Evolutionary conservation across 192 early-diverging fungal species (phyloP), one percentile per base, ranked within the genome.

Genomic region (Gaertneriomyces sp.): DNA sequence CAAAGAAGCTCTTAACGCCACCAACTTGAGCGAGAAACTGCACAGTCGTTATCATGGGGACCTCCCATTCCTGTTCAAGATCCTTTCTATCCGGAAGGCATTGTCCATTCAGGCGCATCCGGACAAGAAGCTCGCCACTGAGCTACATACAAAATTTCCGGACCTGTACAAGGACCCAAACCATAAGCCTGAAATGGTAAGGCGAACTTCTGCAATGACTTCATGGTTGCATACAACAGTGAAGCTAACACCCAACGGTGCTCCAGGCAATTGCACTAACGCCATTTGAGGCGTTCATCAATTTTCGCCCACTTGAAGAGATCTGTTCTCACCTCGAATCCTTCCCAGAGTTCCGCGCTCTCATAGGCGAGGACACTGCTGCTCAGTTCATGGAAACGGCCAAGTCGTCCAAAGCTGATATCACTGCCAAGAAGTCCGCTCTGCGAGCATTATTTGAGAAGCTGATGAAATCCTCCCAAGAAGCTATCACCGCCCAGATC

Each of bases 101-200:
- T 87, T 99, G 14, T 94, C 92, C 14, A 99, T 99, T 65, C 96
- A 99, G 73, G 96, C 96, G 7, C 96, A 99, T 66, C 96, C 96
- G 6, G 93, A 97, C 78, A 97, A 97, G 74, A 65, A 50, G 14
- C 81, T 95, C n/a, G 96, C 92, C 4, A 68, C 81, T 45, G 69
- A 76, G 44, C 79, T 99, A 41, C 88, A 89, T 69, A 64, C 73
- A 44, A 74, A 87, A 39, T 79, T 73, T 39, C 95, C 96, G n/a
- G 66, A 87, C 9, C 64, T 91, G 9, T 99, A 99, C 84, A 96
- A 95, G 84, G 93, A 94, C 70, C 76, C 76, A 5, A 94, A 96
- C 76, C 89, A 95, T 70, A 93, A 97, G 83, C 94, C 95, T 3
- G 94, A 99, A 69, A 97, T 99, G 93, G 77, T 79, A 42, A 5